Conservation (phyloP, 2,329 filamentous ascomycete genomes). For the Penicillium corylophilum region DNA sequence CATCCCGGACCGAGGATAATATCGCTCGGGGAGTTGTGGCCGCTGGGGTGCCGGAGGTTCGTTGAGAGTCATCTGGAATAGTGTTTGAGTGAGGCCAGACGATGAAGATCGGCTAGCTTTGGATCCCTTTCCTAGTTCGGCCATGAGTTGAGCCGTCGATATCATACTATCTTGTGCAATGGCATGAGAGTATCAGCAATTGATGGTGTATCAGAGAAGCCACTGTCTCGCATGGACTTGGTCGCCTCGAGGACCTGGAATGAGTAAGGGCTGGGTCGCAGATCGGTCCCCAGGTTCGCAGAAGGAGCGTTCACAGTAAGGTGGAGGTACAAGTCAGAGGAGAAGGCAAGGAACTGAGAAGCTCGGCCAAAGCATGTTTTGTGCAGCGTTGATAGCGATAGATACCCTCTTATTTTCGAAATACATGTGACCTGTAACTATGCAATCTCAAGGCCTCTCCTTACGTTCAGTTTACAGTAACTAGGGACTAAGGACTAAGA, state of each 20-base stretch:
- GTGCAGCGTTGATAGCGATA: neutral
- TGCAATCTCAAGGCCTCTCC: neutral
- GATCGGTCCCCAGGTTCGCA: neutral
- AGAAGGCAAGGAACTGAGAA: neutral
- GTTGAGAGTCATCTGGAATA: constrained; percentile 19
- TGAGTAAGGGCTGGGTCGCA: neutral
- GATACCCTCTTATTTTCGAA: neutral
- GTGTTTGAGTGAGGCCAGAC: neutral
- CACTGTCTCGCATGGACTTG: neutral
- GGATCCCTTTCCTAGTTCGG: neutral
- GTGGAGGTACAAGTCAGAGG: neutral
- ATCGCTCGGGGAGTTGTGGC: constrained; percentile 35
- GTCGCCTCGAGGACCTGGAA: neutral
- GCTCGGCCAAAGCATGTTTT: neutral
- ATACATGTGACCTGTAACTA: neutral
- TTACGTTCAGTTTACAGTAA: neutral
- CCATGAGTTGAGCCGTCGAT: neutral
- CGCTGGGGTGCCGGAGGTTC: constrained; percentile 34
- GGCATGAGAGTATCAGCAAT: neutral
- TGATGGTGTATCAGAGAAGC: neutral
- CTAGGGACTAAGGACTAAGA: no score
- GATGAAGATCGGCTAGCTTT: neutral
- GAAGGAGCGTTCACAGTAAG: neutral
- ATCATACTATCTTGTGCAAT: neutral
- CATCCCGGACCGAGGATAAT: constrained; percentile 27